Percentiles rank a stretch among this genome's conserved stretches.
phyloP scores from a whole-genome alignment of 331 rosid species.

The Telfairia occidentalis region DNA sequence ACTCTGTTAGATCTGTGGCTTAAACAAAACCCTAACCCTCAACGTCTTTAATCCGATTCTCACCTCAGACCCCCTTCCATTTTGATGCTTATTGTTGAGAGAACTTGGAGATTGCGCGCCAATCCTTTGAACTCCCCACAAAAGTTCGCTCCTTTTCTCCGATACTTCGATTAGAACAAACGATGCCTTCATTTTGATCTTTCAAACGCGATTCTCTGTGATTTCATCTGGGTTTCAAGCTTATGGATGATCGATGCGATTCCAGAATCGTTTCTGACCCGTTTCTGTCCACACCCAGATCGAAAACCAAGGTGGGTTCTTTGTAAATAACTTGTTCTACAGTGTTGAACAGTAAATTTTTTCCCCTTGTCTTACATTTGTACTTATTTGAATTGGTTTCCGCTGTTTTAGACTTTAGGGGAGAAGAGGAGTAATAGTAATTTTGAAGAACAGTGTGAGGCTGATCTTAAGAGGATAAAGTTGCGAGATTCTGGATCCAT shows the following conservation, averaged over 20 bases:
- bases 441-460: constrained; percentile 24
- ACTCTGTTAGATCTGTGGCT: not conserved
- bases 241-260: constrained; percentile 35
- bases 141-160: constrained; percentile 2
- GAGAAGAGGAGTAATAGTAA: constrained; percentile 39
- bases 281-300: constrained; percentile 20
- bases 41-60: not conserved
- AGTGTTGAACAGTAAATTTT: not conserved
- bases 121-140: not conserved
- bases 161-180: not conserved
- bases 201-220: not conserved
- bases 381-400: not conserved
- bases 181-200: not conserved
- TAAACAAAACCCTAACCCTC: constrained; percentile 8
- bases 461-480: constrained; percentile 49
- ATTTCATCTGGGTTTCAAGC: constrained; percentile 18
- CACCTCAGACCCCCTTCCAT: not conserved
- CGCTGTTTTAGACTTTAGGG: constrained; percentile 21
- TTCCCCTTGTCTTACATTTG: not conserved
- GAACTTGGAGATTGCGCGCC: not conserved
- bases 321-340: not conserved
- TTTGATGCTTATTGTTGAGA: not conserved
- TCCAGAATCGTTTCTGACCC: constrained; percentile 16
- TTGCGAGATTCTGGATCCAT: constrained; percentile 57
- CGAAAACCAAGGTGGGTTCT: constrained; percentile 45